Conservation (phyloP, 148 eudicot species). For the Oxyria digyna region DNA sequence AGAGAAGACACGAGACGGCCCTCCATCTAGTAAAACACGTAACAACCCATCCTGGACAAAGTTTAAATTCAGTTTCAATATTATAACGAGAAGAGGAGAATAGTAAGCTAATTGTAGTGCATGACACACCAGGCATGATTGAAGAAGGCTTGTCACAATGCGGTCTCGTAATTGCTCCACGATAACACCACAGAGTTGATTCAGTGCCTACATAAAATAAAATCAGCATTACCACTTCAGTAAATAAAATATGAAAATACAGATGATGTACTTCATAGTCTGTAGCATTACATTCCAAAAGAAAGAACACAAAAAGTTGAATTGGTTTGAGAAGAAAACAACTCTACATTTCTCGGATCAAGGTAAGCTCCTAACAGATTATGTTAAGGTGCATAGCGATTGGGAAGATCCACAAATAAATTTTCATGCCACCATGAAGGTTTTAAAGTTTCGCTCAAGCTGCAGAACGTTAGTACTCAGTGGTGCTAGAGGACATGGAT, state of each 20-base stretch:
- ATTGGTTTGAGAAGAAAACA: not conserved
- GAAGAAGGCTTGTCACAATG: conserved; percentile 91
- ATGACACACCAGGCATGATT: conserved; percentile 74
- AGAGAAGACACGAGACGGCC: conserved; percentile 77
- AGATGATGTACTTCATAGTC: conserved; percentile 1
- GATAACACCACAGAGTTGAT: conserved; percentile 71
- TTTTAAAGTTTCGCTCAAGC: not conserved
- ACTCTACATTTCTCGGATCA: not conserved
- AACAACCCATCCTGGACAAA: conserved; percentile 76
- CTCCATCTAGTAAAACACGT: conserved; percentile 90
- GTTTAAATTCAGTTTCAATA: conserved; percentile 3
- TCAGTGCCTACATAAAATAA: conserved; percentile 51
- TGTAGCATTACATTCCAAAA: not conserved
- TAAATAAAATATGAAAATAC: not conserved
- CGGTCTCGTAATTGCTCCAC: conserved; percentile 91
- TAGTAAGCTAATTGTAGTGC: not conserved
- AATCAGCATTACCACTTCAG: not conserved
- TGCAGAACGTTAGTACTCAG: not conserved
- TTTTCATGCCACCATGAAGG: not conserved
- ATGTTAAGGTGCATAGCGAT: no score
- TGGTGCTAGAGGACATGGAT: not conserved
- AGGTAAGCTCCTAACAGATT: not conserved
- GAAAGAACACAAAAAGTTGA: not conserved
- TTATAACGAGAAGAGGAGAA: not conserved
- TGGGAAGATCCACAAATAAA: not conserved